Evolutionary conservation across 2,329 filamentous ascomycete genomes (phyloP), one percentile per base, ranked within the genome.

Genomic region (Paecilomyces sp.): DNA sequence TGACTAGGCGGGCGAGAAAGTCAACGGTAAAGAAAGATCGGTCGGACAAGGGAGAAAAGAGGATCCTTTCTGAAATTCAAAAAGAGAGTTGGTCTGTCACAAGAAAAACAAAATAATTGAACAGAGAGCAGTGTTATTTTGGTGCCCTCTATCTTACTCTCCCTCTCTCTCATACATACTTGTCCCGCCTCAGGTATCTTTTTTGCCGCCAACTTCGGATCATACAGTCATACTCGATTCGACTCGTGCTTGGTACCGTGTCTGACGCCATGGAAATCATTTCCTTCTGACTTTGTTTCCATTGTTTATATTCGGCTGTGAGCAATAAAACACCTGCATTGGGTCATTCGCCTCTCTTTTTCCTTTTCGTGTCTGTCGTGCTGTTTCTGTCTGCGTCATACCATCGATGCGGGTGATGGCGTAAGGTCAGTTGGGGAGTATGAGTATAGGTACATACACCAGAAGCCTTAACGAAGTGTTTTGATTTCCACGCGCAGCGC

Each of bases 1-100:
- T 33, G 41, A 30, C 7, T 22, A 60, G 62, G 58, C 56, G 60
- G 57, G 31, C 11, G 31, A 64, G 64, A 62, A 66, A 64, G 57
- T 63, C 62, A 61, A 60, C 55, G 60, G 13, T 9, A 18, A 59
- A 59, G 54, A 31, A 52, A 51, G 57, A 61, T 22, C n/a, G 51
- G 12, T 25, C 22, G 25, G 47, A 13, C 8, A 3, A 24, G 15
- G 47, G 18, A 51, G 13, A 51, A 30, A 25, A 24, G 13, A 22
- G 12, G 15, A 15, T 53, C 51, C 15, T 9, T 28, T 22, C 7
- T 25, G 8, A 53, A 53, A 53, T 53, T 53, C 3, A 53, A 53
- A 28, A 28, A 24, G 28, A 15, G 18, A 53, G 25, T 8, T 53
- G 15, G 25, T 28, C 51, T 22, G 41, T 47, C 7, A 9, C 41